Evolutionary conservation across 305 asterid genomes (phyloP).

Genomic region (Fraxinus platypoda): DNA sequence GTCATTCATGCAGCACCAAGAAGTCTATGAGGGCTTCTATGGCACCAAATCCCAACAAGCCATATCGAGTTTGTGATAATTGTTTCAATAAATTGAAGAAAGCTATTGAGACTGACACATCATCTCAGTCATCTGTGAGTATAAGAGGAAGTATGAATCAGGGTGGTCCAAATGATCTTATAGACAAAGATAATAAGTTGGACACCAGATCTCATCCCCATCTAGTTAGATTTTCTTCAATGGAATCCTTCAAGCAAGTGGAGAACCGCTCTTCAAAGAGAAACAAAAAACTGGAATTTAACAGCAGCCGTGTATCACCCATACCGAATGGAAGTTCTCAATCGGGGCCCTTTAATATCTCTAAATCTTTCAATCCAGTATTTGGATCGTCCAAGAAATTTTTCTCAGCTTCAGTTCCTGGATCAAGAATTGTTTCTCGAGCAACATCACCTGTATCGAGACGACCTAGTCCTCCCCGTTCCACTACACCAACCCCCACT

Average conservation of each 20-base stretch:
- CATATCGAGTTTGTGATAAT: conserved; percentile 86
- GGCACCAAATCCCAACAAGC: conserved; percentile 92
- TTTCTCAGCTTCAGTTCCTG: conserved; percentile 84
- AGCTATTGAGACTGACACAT: conserved; percentile 45
- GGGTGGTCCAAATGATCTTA: conserved; percentile 38
- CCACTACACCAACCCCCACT: conserved; percentile 64
- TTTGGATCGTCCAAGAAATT: conserved; percentile 67
- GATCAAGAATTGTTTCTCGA: conserved; percentile 78
- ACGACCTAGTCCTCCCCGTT: conserved; percentile 61
- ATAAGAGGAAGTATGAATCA: conserved; percentile 56
- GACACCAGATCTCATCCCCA: conserved; percentile 47
- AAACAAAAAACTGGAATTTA: conserved; percentile 53
- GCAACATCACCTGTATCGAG: conserved; percentile 81
- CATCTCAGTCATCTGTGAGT: conserved; percentile 44
- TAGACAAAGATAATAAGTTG: conserved; percentile 50
- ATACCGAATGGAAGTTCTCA: conserved; percentile 64
- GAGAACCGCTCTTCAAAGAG: conserved; percentile 45
- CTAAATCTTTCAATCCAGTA: conserved; percentile 65
- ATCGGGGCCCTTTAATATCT: conserved; percentile 58
- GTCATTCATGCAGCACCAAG: conserved; percentile 82
- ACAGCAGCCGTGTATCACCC: conserved; percentile 69
- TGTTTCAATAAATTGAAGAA: conserved; percentile 70
- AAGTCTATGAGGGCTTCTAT: conserved; percentile 80
- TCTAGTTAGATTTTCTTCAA: conserved; percentile 49
- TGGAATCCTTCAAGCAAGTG: conserved; percentile 53